Evolutionary conservation across 176 grass and related monocot genomes (phyloP), one percentile per base, ranked within the genome.

Genomic region (Pontederia paniculata): DNA sequence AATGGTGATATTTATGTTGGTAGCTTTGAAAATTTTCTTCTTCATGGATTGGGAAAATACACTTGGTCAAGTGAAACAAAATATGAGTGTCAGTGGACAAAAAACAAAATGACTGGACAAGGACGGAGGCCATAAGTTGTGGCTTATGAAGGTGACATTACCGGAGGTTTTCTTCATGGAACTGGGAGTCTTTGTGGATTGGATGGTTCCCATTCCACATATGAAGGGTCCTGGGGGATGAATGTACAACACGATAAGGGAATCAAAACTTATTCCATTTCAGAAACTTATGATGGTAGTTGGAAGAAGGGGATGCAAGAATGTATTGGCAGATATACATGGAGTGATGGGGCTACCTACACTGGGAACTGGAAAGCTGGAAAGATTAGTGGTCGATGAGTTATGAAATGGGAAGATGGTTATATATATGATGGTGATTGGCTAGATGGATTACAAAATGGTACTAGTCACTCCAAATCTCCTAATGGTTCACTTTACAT

Each of bases 221-320:
- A 97, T 66, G 72, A 74, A 63, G 93, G 93, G 25, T 79, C 68
- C 50, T 97, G 93, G 93, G 76, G 81, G 79, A 84, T 97, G 77
- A 97, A 80, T 48, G 88, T 81, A 77, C 85, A 88, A 21, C 77
- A 97, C 50, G 86, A 86, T n/a, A 88, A 79, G 83, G 93, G 93
- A 52, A 79, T 60, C 22, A 91, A 91, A 74, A 66, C 57, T 53
- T 97, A 97, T 47, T 50, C 77, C 10, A 97, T 84, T 70, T 81
- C 69, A 25, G 93, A 91, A 46, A 55, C 59, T 63, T 97, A 90
- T 45, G 93, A 88, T 79, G 93, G 93, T 17, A 57, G 74, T 22
- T 97, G 93, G 93, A 97, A 76, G 7, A 86, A 97, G 79, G 86
- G 93, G 23, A 69, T 90, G 43, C 93, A 88, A 50, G 83, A 97